Conservation (phyloP, 257 asterid species). For the Thymus quinquecostatus region DNA sequence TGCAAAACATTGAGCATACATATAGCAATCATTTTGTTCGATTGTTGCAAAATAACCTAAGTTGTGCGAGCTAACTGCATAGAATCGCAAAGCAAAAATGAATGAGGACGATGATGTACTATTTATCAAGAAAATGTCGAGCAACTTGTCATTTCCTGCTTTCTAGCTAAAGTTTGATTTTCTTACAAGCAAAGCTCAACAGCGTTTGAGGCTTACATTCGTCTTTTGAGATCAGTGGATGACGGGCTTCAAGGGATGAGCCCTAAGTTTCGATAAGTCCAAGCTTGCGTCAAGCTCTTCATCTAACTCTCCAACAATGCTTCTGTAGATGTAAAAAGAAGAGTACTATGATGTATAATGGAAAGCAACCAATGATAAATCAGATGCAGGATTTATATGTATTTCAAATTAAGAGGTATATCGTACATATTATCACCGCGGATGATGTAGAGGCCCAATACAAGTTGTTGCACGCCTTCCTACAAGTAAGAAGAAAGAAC, state of each 20-base stretch:
- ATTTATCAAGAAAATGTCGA: conserved; percentile 29
- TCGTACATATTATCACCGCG: conserved; percentile 96
- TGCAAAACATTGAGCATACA: no score
- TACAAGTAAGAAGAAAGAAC: conserved; percentile 39
- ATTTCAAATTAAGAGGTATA: conserved; percentile 6
- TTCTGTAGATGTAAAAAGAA: conserved; percentile 46
- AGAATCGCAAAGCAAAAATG: conserved; percentile 23
- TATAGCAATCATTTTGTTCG: background rate
- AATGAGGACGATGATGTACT: conserved; percentile 11
- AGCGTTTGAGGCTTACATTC: conserved; percentile 26
- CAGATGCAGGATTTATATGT: background rate
- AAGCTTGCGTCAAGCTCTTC: conserved; percentile 90
- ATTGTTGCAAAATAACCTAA: background rate
- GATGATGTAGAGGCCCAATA: conserved; percentile 95
- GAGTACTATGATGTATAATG: background rate
- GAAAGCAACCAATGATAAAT: conserved; percentile 1
- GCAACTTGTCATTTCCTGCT: background rate
- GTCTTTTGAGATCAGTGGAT: conserved; percentile 57
- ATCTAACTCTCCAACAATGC: conserved; percentile 91
- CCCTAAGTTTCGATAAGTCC: conserved; percentile 88
- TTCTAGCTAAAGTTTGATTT: conserved; percentile 18
- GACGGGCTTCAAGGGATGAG: conserved; percentile 95
- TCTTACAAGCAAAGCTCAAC: conserved; percentile 32
- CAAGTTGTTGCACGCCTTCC: conserved; percentile 99
- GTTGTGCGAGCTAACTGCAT: conserved; percentile 2